Evolutionary conservation across 768 basidiomycete species (phyloP).

Genomic region (Chalciporus pseudorubinellus): DNA sequence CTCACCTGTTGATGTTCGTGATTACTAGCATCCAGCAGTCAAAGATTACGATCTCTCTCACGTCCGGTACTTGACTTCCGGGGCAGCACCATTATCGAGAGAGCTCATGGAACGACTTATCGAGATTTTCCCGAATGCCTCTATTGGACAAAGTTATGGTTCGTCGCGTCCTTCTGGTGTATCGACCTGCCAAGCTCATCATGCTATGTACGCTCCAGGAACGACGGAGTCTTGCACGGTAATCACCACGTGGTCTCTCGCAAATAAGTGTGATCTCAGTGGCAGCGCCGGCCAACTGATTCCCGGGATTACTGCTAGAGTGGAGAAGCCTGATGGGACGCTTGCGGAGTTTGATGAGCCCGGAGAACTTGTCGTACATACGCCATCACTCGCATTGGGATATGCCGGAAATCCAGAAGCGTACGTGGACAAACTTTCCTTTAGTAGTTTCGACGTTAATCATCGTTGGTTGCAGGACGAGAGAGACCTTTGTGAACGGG

Average conservation of each 20-base stretch:
- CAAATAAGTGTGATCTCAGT: conserved; percentile 44
- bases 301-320: conserved; percentile 54
- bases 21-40: conserved; percentile 37
- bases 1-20: not conserved
- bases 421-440: conserved; percentile 37
- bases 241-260: conserved; percentile 44
- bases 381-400: conserved; percentile 58
- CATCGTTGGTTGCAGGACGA: conserved; percentile 41
- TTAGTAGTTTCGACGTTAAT: conserved; percentile 4
- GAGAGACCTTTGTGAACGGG: conserved; percentile 60
- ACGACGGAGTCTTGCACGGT: conserved; percentile 64
- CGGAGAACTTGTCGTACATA: conserved; percentile 59
- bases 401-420: conserved; percentile 60
- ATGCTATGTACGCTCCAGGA: conserved; percentile 34
- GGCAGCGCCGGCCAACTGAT: conserved; percentile 60
- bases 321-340: conserved; percentile 57
- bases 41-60: conserved; percentile 41
- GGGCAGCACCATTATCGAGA: conserved; percentile 57
- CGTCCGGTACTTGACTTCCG: conserved; percentile 37
- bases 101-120: conserved; percentile 48
- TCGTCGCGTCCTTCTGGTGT: not conserved
- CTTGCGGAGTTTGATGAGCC: conserved; percentile 55
- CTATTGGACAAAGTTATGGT: conserved; percentile 67
- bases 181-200: not conserved
- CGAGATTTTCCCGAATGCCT: conserved; percentile 45